phyloP scores from a whole-genome alignment of 129 eudicot species.

The Flaveria bidentis region DNA sequence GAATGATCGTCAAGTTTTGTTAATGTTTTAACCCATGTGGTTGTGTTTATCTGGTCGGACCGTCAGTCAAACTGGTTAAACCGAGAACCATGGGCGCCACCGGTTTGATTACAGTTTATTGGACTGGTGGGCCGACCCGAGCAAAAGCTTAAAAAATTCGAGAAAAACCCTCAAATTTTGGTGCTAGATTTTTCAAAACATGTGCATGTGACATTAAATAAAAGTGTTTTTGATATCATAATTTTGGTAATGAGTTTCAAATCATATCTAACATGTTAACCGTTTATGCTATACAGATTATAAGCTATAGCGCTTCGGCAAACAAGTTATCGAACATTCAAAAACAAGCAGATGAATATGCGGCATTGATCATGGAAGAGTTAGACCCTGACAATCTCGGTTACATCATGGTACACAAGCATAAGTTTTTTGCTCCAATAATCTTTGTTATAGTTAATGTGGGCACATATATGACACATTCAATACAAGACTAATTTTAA shows the following conservation, averaged over 20 bases:
- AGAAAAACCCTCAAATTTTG: not conserved
- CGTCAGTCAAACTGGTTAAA: not conserved
- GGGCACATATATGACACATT: not conserved
- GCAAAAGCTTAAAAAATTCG: not conserved
- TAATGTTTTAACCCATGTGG: not conserved
- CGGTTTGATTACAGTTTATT: not conserved
- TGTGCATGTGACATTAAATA: not conserved
- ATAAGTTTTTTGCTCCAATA: not conserved
- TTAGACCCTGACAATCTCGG: constrained; percentile 27
- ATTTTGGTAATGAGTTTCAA: not conserved
- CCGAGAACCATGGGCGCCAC: not conserved
- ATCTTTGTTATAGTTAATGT: not conserved
- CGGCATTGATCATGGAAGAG: constrained; percentile 26
- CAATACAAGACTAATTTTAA: not conserved
- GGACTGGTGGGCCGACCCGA: not conserved
- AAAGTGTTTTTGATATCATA: not conserved
- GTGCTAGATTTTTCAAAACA: no score
- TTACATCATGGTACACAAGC: constrained; percentile 18
- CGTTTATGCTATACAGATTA: constrained; percentile 8
- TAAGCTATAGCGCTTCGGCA: constrained; percentile 24
- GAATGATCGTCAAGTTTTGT: not conserved
- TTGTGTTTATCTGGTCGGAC: not conserved
- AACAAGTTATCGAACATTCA: constrained; percentile 25
- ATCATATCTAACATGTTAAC: not conserved
- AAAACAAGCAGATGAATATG: constrained; percentile 27